Evolutionary conservation across 805 yeast species (phyloP), one percentile per base, ranked within the genome.

Genomic region (Tetrapisispora pingtungensis): DNA sequence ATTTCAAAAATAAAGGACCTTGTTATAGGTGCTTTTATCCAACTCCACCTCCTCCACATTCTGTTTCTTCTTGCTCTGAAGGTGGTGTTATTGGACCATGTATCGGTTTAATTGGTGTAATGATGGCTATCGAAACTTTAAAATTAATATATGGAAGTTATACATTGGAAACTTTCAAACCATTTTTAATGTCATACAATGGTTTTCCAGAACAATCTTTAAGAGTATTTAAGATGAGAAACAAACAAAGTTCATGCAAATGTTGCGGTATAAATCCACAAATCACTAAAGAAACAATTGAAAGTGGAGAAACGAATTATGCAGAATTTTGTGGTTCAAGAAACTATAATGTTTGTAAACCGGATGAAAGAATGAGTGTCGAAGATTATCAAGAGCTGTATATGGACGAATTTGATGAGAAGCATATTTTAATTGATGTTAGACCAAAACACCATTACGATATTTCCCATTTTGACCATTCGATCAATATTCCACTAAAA

Each of bases 21-120:
- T 93, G 99, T 60, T 93, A 93, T 59, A 69, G 99, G 48, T 93
- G 99, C 59, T 79, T 89, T 63, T 86, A 84, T 53, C 97, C 98
- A 0, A 67, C 67, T 7, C 96, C 97, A 0, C 97, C 98, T 0
- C 78, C 89, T 1, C 84, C 96, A 1, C 80, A 77, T 46, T 71
- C 84, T 1, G 87, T 89, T 1, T 75, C 87, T 0, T 75, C 94
- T 0, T 93, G 99, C 55, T 77, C 84, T 13, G 97, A 88, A 62
- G 95, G 95, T 3, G 97, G 97, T 5, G 94, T 90, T 0, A 62
- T 93, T 22, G 98, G 98, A 0, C 95, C 97, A 0, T 93, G 89
- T n/a, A 94, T 93, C 44, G 99, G 98, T 0, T 54, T 87, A 1
- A 77, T 90, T 58, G 99, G 98, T 10, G 70, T 79, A 0, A 72